Evolutionary conservation across 257 asterid genomes (phyloP).

Genomic region (Oldenlandia corymbosa): DNA sequence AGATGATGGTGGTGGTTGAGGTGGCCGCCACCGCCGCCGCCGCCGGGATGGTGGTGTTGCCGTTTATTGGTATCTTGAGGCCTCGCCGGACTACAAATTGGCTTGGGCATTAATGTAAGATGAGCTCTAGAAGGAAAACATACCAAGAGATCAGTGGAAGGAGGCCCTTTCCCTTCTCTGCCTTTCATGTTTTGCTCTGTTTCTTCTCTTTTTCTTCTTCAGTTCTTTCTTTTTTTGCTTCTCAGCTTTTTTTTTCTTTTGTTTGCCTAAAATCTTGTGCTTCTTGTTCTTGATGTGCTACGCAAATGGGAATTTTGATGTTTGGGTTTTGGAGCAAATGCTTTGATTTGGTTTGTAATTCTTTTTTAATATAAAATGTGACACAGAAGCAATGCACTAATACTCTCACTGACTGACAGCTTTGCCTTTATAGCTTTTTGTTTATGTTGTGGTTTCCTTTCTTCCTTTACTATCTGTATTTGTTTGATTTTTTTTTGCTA

Average conservation of each 20-base stretch:
- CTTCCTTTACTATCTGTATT: conserved; percentile 40
- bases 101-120: conserved; percentile 69
- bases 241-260: background rate
- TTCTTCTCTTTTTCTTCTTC: background rate
- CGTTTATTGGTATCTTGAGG: conserved; percentile 34
- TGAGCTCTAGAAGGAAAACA: conserved; percentile 87
- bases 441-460: conserved; percentile 10
- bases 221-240: conserved; percentile 1
- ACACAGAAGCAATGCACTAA: conserved; percentile 9
- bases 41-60: conserved; percentile 28
- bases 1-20: conserved; percentile 26
- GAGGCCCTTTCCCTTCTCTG: conserved; percentile 72
- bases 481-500: conserved; percentile 21
- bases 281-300: too few species aligned
- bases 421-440: conserved; percentile 31
- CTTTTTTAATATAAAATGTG: conserved; percentile 17
- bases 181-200: conserved; percentile 41
- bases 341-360: conserved; percentile 17
- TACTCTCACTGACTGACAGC: too few species aligned
- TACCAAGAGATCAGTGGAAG: conserved; percentile 66
- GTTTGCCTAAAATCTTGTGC: conserved; percentile 20
- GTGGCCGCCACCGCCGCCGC: conserved; percentile 4
- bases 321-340: conserved; percentile 14
- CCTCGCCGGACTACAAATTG: conserved; percentile 75
- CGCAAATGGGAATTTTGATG: conserved; percentile 2